Base-by-base conservation (phyloP, 371 early-diverging fungal species). In the Batkoa obscura region DNA sequence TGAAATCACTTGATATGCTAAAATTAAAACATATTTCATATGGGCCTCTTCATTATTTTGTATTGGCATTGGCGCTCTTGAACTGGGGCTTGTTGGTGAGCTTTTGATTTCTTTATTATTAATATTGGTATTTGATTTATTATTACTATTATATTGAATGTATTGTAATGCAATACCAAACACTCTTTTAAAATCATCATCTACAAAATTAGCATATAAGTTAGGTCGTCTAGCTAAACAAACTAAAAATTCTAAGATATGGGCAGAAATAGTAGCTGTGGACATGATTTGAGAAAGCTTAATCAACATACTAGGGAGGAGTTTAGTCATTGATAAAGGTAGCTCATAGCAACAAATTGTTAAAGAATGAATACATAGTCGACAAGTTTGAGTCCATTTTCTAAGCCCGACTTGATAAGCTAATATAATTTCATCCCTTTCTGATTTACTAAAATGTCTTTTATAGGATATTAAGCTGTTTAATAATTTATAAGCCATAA, bases 101-200 rank as follows among this genome's bases (percentile, higher is more conserved):
- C n/a, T 31, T 32, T 35, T 35, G n/a, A n/a, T n/a, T n/a, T n/a
- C n/a, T 32, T 63, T 34, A 8, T 53, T 32, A 8, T 12, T 9
- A 12, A 3, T 31, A 8, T 35, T 35, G 50, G 9, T 50, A 10
- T 57, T 43, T 15, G 62, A 46, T 3, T 58, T 56, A 35, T 74
- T 72, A 56, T 77, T 80, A 3, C 76, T 74, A 58, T 78, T 71
- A n/a, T n/a, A n/a, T 50, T 84, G 83, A 34, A 95, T 83, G 64
- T 92, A 90, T 58, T 88, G 85, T 34, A 92, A 66, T 0, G 92
- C 88, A 57, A 94, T 89, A 2, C 84, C 88, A 73, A 94, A 90
- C n/a, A 96, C 79, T 32, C 80, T 73, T 58, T 81, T 83, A 59
- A 84, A 88, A 64, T 92, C 91, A 33, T 68, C 71, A 17, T 84